Percentiles rank a stretch among this genome's conserved stretches.
Conservation (phyloP, 2,329 filamentous ascomycete species). For the Massarina eburnea region DNA sequence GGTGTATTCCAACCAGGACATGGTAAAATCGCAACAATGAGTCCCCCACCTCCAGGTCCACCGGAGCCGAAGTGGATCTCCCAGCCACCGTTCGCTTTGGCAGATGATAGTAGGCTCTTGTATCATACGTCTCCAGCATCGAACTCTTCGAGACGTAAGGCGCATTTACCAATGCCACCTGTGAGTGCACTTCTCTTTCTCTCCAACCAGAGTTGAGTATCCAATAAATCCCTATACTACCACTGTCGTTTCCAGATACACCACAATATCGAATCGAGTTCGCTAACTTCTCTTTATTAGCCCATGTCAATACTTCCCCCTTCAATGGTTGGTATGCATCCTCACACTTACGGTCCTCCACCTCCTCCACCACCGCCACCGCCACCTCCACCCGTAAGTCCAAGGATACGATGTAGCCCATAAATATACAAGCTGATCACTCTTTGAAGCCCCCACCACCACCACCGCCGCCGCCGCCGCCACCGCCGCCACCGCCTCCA, state of each 20-base stretch:
- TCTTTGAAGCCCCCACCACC: constrained; percentile 16
- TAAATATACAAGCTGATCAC: neutral
- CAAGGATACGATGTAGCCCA: neutral
- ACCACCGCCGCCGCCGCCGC: constrained; percentile 13
- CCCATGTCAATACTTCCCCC: neutral
- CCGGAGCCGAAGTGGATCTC: neutral
- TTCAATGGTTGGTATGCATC: neutral
- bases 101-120: too few relatives aligned
- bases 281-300: too few relatives aligned
- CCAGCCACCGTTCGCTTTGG: neutral
- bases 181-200: too few relatives aligned
- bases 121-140: neutral
- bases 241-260: too few relatives aligned
- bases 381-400: constrained; percentile 9
- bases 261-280: too few relatives aligned
- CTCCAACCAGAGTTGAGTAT: too few relatives aligned
- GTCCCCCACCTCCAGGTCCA: neutral
- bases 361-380: constrained; percentile 5
- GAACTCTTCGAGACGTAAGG: neutral
- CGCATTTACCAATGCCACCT: too few relatives aligned
- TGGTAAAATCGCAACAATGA: neutral
- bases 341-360: constrained; percentile 4
- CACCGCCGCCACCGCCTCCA: constrained; percentile 12
- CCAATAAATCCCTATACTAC: too few relatives aligned
- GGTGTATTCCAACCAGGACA: neutral